These are phyloP conservation scores for Diplodia scrobiculata DNA, from an alignment of 2,329 filamentous ascomycete genomes.

Conservation along the genomic window DNA sequence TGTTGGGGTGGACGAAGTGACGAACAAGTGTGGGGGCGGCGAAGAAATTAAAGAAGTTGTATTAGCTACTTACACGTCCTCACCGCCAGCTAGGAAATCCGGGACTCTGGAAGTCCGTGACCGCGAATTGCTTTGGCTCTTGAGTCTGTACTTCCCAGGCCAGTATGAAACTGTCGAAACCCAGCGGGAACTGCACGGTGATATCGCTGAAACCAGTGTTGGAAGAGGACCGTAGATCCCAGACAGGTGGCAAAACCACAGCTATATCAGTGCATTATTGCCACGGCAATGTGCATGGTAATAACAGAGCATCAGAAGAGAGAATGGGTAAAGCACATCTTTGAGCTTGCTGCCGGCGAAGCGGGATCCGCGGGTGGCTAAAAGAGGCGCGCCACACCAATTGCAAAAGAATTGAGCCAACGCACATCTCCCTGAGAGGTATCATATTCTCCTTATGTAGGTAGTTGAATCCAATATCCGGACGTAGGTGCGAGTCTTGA, in stretches of 20 bases:
- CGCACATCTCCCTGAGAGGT: too few species aligned
- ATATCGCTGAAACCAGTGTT: slow-evolving; percentile 1
- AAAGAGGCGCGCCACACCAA: not conserved
- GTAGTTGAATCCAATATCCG: too few species aligned
- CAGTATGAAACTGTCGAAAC: not conserved
- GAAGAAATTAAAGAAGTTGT: slow-evolving; percentile 33
- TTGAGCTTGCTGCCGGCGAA: not conserved
- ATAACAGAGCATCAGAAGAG: slow-evolving; percentile 41
- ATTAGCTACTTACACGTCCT: slow-evolving; percentile 38
- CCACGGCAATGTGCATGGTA: slow-evolving; percentile 42
- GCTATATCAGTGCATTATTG: slow-evolving; percentile 40
- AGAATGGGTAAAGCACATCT: slow-evolving; percentile 7
- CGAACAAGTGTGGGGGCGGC: not conserved
- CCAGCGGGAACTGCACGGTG: not conserved
- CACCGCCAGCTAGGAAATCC: slow-evolving; percentile 36
- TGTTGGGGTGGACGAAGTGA: not conserved
- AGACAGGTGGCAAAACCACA: slow-evolving; percentile 21
- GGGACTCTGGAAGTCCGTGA: slow-evolving; percentile 40
- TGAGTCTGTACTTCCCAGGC: not conserved
- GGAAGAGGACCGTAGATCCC: slow-evolving; percentile 28
- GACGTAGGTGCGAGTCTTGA: too few species aligned
- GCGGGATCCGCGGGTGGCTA: not conserved
- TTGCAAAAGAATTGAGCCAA: too few species aligned
- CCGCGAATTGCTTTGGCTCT: slow-evolving; percentile 33
- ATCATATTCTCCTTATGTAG: too few species aligned